A percentile compares a stretch with the other conserved stretches of the same genome.
These are phyloP conservation scores for Penicillium crystallinum DNA, from an alignment of 495 filamentous ascomycete genomes.

Conservation along the genomic window DNA sequence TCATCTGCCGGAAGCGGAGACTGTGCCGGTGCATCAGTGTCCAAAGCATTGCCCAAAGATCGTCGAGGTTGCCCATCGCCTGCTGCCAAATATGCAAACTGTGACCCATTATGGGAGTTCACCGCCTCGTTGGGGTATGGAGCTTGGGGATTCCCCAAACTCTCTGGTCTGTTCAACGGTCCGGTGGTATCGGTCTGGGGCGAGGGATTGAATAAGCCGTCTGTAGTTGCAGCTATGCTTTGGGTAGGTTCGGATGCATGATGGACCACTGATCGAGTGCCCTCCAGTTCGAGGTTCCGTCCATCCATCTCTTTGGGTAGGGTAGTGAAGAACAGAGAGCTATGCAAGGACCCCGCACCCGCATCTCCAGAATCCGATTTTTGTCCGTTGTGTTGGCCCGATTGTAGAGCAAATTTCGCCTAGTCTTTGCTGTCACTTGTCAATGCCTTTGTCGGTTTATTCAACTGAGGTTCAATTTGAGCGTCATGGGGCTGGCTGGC, in stretches of 20 bases:
- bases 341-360: constrained; percentile 25
- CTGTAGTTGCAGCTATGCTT: background rate
- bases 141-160: background rate
- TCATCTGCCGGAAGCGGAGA: constrained; percentile 77
- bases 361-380: constrained; percentile 16
- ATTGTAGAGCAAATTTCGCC: constrained; percentile 3
- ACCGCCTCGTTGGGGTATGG: background rate
- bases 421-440: constrained; percentile 7
- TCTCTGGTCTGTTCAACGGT: background rate
- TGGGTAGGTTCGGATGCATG: constrained; percentile 2
- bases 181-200: background rate
- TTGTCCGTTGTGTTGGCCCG: constrained; percentile 11
- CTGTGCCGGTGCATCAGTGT: constrained; percentile 19
- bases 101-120: constrained; percentile 1
- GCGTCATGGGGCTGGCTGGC: constrained; percentile 8
- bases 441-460: constrained; percentile 13
- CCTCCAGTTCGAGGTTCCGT: constrained; percentile 19
- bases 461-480: constrained; percentile 10
- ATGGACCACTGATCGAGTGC: constrained; percentile 7
- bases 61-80: background rate
- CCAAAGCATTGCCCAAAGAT: constrained; percentile 5
- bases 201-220: background rate
- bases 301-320: constrained; percentile 28
- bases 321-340: constrained; percentile 20
- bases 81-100: background rate